Evolutionary conservation across 768 basidiomycete genomes (phyloP).

Genomic region (Boletus vinaceobasis): DNA sequence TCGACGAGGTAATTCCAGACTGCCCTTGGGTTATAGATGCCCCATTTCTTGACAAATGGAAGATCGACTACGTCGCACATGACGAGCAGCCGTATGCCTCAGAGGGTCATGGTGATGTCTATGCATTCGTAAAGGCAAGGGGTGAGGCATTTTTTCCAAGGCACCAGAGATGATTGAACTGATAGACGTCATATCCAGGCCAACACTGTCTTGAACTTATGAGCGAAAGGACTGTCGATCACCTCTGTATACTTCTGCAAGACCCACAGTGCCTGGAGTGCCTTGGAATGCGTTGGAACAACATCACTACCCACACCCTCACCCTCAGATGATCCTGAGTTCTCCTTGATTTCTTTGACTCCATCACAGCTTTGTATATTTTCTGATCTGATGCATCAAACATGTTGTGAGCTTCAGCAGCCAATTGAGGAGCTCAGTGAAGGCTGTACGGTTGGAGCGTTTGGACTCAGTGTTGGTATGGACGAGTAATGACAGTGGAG

Average conservation of each 20-base stretch:
- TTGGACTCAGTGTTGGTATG: too few species aligned
- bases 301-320: too few species aligned
- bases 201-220: too few species aligned
- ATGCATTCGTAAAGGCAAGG: constrained; percentile 71
- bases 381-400: not conserved
- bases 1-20: constrained; percentile 87
- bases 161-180: not conserved
- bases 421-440: not conserved
- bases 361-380: not conserved
- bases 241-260: too few species aligned
- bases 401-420: not conserved
- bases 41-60: constrained; percentile 76
- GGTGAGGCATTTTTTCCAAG: constrained; percentile 47
- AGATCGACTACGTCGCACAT: constrained; percentile 97
- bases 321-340: too few species aligned
- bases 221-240: too few species aligned
- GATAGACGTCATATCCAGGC: constrained; percentile 44
- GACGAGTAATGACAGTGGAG: not conserved
- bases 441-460: too few species aligned
- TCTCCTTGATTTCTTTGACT: not conserved
- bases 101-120: constrained; percentile 83
- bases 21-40: constrained; percentile 89
- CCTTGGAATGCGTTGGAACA: too few species aligned
- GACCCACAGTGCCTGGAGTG: too few species aligned
- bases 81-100: constrained; percentile 87